phyloP scores from a whole-genome alignment of 2,329 filamentous ascomycete species.

The Hirsutella rhossiliensis region DNA sequence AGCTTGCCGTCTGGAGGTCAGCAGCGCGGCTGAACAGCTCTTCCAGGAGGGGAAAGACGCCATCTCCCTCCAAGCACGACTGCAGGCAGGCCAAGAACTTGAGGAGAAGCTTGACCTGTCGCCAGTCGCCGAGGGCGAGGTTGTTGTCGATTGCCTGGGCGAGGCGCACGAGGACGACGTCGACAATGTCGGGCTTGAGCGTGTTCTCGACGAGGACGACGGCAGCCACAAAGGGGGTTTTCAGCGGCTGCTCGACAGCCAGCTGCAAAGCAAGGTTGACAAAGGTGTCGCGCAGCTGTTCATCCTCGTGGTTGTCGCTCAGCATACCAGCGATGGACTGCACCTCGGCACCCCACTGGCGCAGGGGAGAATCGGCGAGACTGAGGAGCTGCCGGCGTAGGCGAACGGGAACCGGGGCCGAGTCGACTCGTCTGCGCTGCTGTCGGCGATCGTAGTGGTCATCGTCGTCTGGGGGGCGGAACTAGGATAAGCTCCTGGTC shows the following conservation, averaged over 20 bases:
- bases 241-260: conserved; percentile 83
- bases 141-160: conserved; percentile 51
- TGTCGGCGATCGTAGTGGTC: conserved; percentile 65
- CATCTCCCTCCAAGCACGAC: conserved; percentile 67
- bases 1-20: conserved; percentile 83
- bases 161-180: conserved; percentile 55
- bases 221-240: conserved; percentile 88
- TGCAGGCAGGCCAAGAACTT: conserved; percentile 86
- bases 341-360: conserved; percentile 69
- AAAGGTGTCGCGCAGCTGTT: conserved; percentile 62
- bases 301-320: conserved; percentile 75
- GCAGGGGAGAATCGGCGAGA: conserved; percentile 71
- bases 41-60: conserved; percentile 73
- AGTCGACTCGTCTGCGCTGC: conserved; percentile 62
- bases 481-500: not conserved
- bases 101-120: conserved; percentile 78
- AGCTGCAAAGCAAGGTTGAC: conserved; percentile 64
- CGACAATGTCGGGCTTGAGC: conserved; percentile 61
- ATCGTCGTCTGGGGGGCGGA: conserved; percentile 43
- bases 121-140: conserved; percentile 68
- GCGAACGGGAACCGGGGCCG: conserved; percentile 53
- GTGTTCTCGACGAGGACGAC: conserved; percentile 71
- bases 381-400: conserved; percentile 68
- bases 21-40: conserved; percentile 88
- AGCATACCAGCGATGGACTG: conserved; percentile 63